Base-by-base conservation (phyloP, 768 basidiomycete species). In the Inosperma sp. region DNA sequence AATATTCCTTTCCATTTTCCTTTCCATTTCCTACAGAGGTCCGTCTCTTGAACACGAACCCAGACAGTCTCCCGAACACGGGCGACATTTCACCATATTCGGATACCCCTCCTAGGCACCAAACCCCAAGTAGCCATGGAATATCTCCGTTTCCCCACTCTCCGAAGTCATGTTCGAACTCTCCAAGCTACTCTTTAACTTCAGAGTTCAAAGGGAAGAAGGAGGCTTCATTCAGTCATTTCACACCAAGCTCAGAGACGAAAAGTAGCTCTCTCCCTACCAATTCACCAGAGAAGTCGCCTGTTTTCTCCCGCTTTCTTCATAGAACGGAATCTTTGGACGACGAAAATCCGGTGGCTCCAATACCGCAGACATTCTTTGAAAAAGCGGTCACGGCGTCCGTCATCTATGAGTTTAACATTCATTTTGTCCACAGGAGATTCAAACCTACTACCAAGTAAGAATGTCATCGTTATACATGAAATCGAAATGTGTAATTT, bases 1-100 rank as follows among this genome's bases (percentile, higher is more conserved):
- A 60, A 45, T 66, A 64, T 33, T 56, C 53, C 5, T 68, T 67
- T 59, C 59, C 65, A 21, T 69, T 72, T 48, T 62, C 63, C 4
- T 63, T 72, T 44, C 54, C 62, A 10, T 60, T 68, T 44, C 69
- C 70, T 26, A 42, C 40, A 7, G 23, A 42, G 25, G 40, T 26
- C 23, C 23, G 55, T 51, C 19, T 52, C n/a, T n/a, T n/a, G n/a
- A 58, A 14, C 60, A 62, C 19, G 56, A 27, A 43, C 26, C 33
- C 37, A 23, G 36, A n/a, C 26, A 33, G 16, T 46, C 43, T 27
- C 33, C 42, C 21, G 14, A 29, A 6, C 13, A n/a, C n/a, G n/a
- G n/a, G n/a, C 2, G 8, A 9, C 23, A 42, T n/a, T 16, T 8
- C n/a, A 16, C 25, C 40, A 42, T 5, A n/a, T 26, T 17, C 40